Conservation (phyloP, 257 asterid species). For the Nicotiana attenuata region DNA sequence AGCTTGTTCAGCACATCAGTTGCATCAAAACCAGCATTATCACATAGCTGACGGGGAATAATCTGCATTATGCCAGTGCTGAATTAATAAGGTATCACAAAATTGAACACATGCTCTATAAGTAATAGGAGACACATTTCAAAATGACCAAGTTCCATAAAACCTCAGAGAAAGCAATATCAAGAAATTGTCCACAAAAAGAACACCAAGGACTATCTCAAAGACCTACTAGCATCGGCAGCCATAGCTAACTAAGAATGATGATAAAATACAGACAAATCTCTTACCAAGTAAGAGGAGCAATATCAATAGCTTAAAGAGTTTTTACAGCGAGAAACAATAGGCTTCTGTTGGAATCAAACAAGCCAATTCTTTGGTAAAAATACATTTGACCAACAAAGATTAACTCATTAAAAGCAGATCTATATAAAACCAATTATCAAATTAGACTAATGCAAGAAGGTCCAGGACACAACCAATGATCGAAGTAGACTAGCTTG, state of each 20-base stretch:
- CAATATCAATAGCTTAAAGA: background rate
- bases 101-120: background rate
- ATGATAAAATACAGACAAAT: background rate
- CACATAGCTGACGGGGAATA: conserved; percentile 62
- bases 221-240: background rate
- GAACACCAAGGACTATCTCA: background rate
- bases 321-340: background rate
- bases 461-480: background rate
- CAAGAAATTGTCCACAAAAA: background rate
- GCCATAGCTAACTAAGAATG: background rate
- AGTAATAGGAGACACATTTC: background rate
- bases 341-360: background rate
- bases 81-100: background rate
- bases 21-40: conserved; percentile 85
- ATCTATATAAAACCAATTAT: background rate
- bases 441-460: background rate
- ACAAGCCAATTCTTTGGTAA: background rate
- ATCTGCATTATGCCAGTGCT: conserved; percentile 29
- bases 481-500: background rate
- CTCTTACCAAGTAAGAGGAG: background rate
- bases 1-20: conserved; percentile 93
- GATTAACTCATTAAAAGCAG: background rate
- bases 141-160: background rate
- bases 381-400: background rate
- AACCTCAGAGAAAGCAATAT: background rate